phyloP scores from a whole-genome alignment of 441 rosid genomes.

The Arabidopsis lyrata region DNA sequence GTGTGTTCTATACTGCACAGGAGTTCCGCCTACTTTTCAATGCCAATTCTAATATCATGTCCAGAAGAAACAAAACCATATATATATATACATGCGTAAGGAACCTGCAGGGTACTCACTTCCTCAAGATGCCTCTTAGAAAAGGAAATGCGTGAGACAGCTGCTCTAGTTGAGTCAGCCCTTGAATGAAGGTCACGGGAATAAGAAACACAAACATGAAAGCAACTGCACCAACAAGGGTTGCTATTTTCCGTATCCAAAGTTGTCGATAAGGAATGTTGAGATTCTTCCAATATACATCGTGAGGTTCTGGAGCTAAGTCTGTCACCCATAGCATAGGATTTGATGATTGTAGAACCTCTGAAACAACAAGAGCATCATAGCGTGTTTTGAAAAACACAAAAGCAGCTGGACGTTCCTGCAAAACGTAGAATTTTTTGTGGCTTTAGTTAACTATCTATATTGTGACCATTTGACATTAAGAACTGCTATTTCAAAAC shows the following conservation, averaged over 20 bases:
- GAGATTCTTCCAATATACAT: slow-evolving; percentile 92
- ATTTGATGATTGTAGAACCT: slow-evolving; percentile 83
- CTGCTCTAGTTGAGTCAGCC: slow-evolving; percentile 78
- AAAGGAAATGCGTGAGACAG: slow-evolving; percentile 72
- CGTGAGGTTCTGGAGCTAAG: slow-evolving; percentile 93
- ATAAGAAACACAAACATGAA: slow-evolving; percentile 81
- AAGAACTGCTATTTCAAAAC: slow-evolving; percentile 14
- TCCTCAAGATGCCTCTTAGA: slow-evolving; percentile 65
- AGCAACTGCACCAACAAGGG: slow-evolving; percentile 65
- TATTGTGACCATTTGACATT: background rate
- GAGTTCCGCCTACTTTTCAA: background rate
- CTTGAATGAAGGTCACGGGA: slow-evolving; percentile 92
- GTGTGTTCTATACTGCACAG: background rate
- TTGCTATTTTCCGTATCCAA: slow-evolving; percentile 85
- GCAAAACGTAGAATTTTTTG: slow-evolving; percentile 6
- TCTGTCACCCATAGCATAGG: slow-evolving; percentile 96
- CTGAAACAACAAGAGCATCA: slow-evolving; percentile 80
- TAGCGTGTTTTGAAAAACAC: slow-evolving; percentile 91
- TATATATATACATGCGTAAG: background rate
- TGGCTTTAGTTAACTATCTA: background rate
- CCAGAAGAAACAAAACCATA: background rate
- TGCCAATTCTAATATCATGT: slow-evolving; percentile 23
- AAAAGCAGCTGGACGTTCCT: slow-evolving; percentile 79
- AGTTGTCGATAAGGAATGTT: slow-evolving; percentile 83
- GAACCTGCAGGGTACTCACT: slow-evolving; percentile 57